Base-by-base conservation (phyloP, 129 eudicot species). In the Scalesia atractyloides region DNA sequence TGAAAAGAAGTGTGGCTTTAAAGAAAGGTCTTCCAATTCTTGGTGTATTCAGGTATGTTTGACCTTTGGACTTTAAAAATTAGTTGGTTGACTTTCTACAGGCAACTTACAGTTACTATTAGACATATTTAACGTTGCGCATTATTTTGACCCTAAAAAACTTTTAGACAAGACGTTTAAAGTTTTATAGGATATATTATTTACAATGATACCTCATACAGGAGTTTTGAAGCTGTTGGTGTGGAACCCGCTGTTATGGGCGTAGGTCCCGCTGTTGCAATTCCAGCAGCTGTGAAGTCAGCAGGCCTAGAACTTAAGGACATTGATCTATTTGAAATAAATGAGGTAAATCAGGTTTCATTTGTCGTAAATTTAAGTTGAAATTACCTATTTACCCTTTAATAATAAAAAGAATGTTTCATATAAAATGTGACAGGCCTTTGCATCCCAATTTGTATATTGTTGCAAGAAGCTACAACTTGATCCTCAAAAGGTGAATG, bases 11-110 rank as follows among this genome's bases (percentile, higher is more conserved):
- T 82, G 33, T 86, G 65, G 99, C 99, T 52, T 18, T 82, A 63
- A 76, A 86, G 71, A 94, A 90, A 73, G 94, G 99, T 34, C 91
- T 94, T 77, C 96, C 98, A 36, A 84, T 94, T 81, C 93, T 94
- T 64, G 98, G 98, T 49, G 84, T 90, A 33, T 87, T 88, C 79
- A 87, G 98, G 98, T 93, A 73, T 67, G 30, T 41, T 60, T 61
- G 54, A 69, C 19, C 3, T 34, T 56, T 58, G 11, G 9, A 48
- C 24, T 9, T 46, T 57, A 4, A 44, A 67, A 66, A 54, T 44
- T 76, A 64, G 51, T 18, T 22, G 5, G 41, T 44, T 64, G 52
- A 34, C 0, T 37, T 47, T 14, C 56, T 41, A 9, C 30, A 34
- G 2, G 46, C 46, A 41, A 41, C 12, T 41, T 5, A 24, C 36